These are phyloP conservation scores for Globisporangium acanthophoron DNA, from an alignment of 352 stramenopile genomes.

Conservation along the genomic window DNA sequence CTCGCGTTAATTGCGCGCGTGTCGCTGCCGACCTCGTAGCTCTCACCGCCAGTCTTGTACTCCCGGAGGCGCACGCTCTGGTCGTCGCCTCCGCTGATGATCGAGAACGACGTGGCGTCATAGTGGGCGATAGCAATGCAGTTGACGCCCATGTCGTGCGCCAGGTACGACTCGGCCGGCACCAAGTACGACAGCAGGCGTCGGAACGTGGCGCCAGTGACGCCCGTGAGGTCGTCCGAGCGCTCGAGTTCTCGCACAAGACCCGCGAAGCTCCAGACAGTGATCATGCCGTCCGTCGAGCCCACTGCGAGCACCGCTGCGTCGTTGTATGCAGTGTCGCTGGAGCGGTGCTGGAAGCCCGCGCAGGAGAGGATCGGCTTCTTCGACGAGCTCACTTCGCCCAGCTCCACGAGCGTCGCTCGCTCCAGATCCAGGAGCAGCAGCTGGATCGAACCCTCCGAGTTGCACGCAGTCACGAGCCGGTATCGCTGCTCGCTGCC, in stretches of 20 bases:
- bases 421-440: constrained; percentile 46
- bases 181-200: constrained; percentile 22
- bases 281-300: constrained; percentile 77
- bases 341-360: constrained; percentile 25
- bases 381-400: constrained; percentile 49
- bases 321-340: background rate
- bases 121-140: constrained; percentile 36
- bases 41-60: constrained; percentile 17
- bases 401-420: constrained; percentile 32
- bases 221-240: background rate
- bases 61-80: constrained; percentile 54
- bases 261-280: constrained; percentile 55
- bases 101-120: constrained; percentile 27
- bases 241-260: constrained; percentile 20
- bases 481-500: constrained; percentile 23
- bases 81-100: constrained; percentile 81
- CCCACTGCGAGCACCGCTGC: constrained; percentile 57
- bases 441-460: constrained; percentile 62
- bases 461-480: constrained; percentile 67
- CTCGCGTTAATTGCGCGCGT: constrained; percentile 53
- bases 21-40: constrained; percentile 21
- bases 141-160: constrained; percentile 83
- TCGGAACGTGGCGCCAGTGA: background rate
- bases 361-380: constrained; percentile 80
- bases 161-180: constrained; percentile 53